phyloP scores from a whole-genome alignment of 1,284 basidiomycete genomes.

The Cutaneotrichosporon sp. region DNA sequence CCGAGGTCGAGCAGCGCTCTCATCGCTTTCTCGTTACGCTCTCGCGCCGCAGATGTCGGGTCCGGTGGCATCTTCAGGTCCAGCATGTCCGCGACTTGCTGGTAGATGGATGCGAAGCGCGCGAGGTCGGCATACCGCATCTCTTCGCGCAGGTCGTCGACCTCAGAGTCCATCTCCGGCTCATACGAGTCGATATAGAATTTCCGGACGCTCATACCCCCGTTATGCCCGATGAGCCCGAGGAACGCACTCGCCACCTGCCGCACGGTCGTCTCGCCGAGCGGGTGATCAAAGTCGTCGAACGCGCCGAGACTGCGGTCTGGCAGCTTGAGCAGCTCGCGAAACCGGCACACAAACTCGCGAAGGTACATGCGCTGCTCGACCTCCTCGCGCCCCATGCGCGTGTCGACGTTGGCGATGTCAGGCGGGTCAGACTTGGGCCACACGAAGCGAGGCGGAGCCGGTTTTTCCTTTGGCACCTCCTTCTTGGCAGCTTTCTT shows the following conservation, averaged over 20 bases:
- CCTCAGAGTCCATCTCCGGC: background rate
- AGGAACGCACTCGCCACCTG: slow-evolving; percentile 41
- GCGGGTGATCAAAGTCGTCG: slow-evolving; percentile 48
- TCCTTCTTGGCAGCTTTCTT: slow-evolving; percentile 18
- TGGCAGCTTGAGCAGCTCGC: slow-evolving; percentile 33
- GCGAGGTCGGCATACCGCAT: slow-evolving; percentile 46
- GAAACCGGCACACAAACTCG: slow-evolving; percentile 45
- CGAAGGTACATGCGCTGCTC: slow-evolving; percentile 45
- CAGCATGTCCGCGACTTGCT: slow-evolving; percentile 27
- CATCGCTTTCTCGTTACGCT: slow-evolving; percentile 31
- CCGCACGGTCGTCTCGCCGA: slow-evolving; percentile 43
- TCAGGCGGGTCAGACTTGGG: slow-evolving; percentile 30
- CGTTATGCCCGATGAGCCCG: slow-evolving; percentile 32
- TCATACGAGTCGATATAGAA: background rate
- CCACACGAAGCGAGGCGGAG: background rate
- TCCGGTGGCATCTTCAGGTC: slow-evolving; percentile 27
- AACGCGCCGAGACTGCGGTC: slow-evolving; percentile 39
- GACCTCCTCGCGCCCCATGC: slow-evolving; percentile 32
- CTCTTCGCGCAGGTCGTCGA: slow-evolving; percentile 38
- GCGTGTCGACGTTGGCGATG: slow-evolving; percentile 39
- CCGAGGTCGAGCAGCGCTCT: slow-evolving; percentile 36
- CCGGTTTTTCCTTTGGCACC: slow-evolving; percentile 15
- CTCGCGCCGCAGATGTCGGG: slow-evolving; percentile 12
- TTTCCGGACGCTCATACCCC: background rate
- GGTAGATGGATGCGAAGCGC: slow-evolving; percentile 39